A percentile compares a stretch with the other conserved stretches of the same genome.
phyloP scores from a whole-genome alignment of 768 basidiomycete species.

The Mycena metata region DNA sequence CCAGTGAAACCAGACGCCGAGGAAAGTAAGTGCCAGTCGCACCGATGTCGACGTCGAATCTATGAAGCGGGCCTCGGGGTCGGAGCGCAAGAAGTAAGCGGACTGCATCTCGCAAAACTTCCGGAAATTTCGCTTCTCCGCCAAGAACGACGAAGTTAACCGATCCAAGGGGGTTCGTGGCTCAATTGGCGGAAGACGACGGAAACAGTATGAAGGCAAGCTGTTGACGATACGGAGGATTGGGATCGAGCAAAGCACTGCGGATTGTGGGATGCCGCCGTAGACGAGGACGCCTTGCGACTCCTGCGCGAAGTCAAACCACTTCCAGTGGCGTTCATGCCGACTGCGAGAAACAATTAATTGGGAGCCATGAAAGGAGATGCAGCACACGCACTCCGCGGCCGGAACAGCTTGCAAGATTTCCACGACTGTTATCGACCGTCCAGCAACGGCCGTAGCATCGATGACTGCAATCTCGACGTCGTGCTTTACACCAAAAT shows the following conservation, averaged over 20 bases:
- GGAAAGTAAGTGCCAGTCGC: slow-evolving; percentile 73
- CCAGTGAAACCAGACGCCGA: slow-evolving; percentile 78
- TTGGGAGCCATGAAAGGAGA: not conserved
- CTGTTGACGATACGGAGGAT: slow-evolving; percentile 73
- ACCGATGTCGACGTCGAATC: slow-evolving; percentile 80
- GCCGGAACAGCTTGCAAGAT: slow-evolving; percentile 66
- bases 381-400: slow-evolving; percentile 64
- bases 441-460: slow-evolving; percentile 67
- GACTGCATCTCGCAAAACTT: slow-evolving; percentile 81
- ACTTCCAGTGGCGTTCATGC: slow-evolving; percentile 77
- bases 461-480: slow-evolving; percentile 86
- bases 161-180: slow-evolving; percentile 47
- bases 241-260: slow-evolving; percentile 79
- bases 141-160: slow-evolving; percentile 61
- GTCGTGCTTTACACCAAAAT: slow-evolving; percentile 78
- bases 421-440: slow-evolving; percentile 76
- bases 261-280: slow-evolving; percentile 74
- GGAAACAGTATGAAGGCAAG: slow-evolving; percentile 79
- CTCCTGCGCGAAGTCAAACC: slow-evolving; percentile 81
- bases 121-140: slow-evolving; percentile 72
- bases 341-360: slow-evolving; percentile 54
- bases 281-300: slow-evolving; percentile 83
- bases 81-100: slow-evolving; percentile 68
- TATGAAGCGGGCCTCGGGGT: slow-evolving; percentile 68
- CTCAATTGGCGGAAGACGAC: slow-evolving; percentile 42